phyloP scores from a whole-genome alignment of 768 basidiomycete genomes.

The Hypholoma sublateritium region DNA sequence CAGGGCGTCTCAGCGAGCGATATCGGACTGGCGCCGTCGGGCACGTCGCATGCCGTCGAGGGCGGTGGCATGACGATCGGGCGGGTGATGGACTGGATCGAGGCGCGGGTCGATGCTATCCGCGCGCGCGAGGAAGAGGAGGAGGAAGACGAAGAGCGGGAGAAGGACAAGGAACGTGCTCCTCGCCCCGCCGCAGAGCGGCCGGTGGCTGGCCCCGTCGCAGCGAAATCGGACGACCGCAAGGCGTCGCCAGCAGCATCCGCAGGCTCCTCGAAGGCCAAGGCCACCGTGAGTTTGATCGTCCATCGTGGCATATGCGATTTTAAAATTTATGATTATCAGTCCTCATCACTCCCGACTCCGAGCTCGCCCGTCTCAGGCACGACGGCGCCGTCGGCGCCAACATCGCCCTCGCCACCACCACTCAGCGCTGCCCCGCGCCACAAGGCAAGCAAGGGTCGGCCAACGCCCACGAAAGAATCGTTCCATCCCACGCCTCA shows the following conservation, averaged over 20 bases:
- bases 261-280: conserved; percentile 14
- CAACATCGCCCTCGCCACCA: conserved; percentile 35
- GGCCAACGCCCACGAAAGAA: conserved; percentile 19
- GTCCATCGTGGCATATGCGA: neutral
- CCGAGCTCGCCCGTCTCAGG: conserved; percentile 27
- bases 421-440: conserved; percentile 22
- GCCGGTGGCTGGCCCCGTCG: conserved; percentile 17
- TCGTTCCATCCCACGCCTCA: conserved; percentile 16
- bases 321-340: conserved; percentile 14
- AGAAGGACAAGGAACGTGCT: conserved; percentile 49
- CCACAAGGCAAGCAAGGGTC: conserved; percentile 21
- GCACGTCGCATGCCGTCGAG: conserved; percentile 44
- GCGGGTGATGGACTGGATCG: conserved; percentile 82
- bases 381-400: conserved; percentile 23
- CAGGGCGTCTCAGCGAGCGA: conserved; percentile 71
- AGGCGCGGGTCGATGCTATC: conserved; percentile 77
- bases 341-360: conserved; percentile 28
- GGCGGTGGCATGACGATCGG: conserved; percentile 72
- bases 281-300: conserved; percentile 30
- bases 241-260: conserved; percentile 14
- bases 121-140: conserved; percentile 77
- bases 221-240: conserved; percentile 21
- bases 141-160: conserved; percentile 76
- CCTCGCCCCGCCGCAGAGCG: conserved; percentile 15
- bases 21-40: conserved; percentile 37